Conservation (phyloP, 345 rosid species). For the Syzygium aromaticum region DNA sequence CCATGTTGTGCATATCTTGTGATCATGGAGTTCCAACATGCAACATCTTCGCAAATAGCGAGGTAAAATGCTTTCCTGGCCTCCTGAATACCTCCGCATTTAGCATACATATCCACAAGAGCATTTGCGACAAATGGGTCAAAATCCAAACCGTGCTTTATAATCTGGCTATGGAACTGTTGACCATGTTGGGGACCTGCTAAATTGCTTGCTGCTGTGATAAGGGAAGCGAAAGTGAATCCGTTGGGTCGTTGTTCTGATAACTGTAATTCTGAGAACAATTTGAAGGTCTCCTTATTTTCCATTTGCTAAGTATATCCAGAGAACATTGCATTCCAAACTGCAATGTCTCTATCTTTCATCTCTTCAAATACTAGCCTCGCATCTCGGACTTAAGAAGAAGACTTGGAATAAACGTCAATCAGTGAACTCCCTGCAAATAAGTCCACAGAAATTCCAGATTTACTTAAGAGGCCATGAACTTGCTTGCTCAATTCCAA, state of each 20-base stretch:
- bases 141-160: constrained; percentile 32
- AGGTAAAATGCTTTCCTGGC: constrained; percentile 40
- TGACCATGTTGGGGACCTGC: constrained; percentile 55
- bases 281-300: constrained; percentile 52
- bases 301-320: constrained; percentile 53
- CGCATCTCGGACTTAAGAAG: constrained; percentile 34
- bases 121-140: constrained; percentile 50
- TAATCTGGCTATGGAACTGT: constrained; percentile 47
- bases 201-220: constrained; percentile 54
- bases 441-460: constrained; percentile 31
- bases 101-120: constrained; percentile 65
- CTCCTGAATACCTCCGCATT: constrained; percentile 56
- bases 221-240: constrained; percentile 51
- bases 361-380: constrained; percentile 55
- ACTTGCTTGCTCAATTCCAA: constrained; percentile 51
- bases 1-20: constrained; percentile 58
- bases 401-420: constrained; percentile 58
- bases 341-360: constrained; percentile 56
- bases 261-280: constrained; percentile 37
- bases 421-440: constrained; percentile 55
- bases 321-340: constrained; percentile 71
- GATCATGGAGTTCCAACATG: constrained; percentile 74
- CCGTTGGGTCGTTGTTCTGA: constrained; percentile 44
- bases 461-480: constrained; percentile 50
- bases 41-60: constrained; percentile 29